Evolutionary conservation across 768 basidiomycete genomes (phyloP).

Genomic region (Royoungia palumana): DNA sequence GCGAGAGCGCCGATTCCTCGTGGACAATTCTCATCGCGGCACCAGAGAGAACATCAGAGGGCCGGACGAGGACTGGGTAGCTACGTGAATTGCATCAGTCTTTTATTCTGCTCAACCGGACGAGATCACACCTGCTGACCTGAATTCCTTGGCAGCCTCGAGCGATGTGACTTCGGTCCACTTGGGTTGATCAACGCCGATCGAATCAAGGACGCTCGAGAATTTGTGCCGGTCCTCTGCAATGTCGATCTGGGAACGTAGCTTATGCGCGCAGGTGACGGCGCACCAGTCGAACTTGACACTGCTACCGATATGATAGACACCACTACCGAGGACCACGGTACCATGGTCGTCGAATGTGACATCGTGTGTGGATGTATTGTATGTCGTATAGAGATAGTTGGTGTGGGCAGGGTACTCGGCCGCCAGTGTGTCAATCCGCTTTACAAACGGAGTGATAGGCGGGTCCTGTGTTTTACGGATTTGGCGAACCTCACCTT

Average conservation of each 20-base stretch:
- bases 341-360: slow-evolving; percentile 95
- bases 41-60: slow-evolving; percentile 97
- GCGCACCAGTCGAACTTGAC: slow-evolving; percentile 99
- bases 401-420: slow-evolving; percentile 99
- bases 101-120: neutral
- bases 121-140: slow-evolving; percentile 30
- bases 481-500: slow-evolving; percentile 75
- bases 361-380: slow-evolving; percentile 93
- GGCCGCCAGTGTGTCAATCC: slow-evolving; percentile 97
- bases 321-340: slow-evolving; percentile 98
- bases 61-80: slow-evolving; percentile 97
- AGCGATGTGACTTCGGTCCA: slow-evolving; percentile 91
- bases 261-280: slow-evolving; percentile 93
- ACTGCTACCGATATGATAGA: slow-evolving; percentile 96
- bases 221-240: slow-evolving; percentile 99
- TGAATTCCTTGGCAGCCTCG: slow-evolving; percentile 87
- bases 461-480: slow-evolving; percentile 71
- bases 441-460: slow-evolving; percentile 96
- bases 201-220: slow-evolving; percentile 90
- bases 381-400: slow-evolving; percentile 99
- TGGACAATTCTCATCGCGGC: slow-evolving; percentile 99
- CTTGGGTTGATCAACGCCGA: slow-evolving; percentile 95
- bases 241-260: slow-evolving; percentile 88
- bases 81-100: slow-evolving; percentile 36
- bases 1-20: slow-evolving; percentile 84